Percentiles rank a stretch among this genome's conserved stretches.
These are phyloP conservation scores for Paragyromitra xinjiangensis DNA, from an alignment of 495 filamentous ascomycete species.

Conservation along the genomic window DNA sequence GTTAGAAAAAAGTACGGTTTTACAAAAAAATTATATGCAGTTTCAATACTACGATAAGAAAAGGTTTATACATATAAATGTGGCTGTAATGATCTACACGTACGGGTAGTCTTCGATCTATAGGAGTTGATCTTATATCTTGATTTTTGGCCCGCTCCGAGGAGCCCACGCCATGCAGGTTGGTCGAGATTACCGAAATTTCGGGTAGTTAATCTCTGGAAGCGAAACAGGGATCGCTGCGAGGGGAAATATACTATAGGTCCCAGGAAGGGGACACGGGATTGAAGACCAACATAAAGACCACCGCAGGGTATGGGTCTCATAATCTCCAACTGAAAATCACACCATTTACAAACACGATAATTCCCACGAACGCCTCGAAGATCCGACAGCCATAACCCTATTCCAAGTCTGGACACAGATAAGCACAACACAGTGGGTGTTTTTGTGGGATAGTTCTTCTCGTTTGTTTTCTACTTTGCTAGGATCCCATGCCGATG, in stretches of 20 bases:
- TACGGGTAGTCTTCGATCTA: not conserved
- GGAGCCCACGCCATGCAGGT: not conserved
- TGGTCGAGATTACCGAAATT: not conserved
- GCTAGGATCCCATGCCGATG: no score
- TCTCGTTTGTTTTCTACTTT: no score
- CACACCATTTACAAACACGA: no score
- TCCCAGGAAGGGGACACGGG: not conserved
- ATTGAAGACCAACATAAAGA: not conserved
- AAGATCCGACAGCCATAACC: no score
- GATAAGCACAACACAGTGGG: no score
- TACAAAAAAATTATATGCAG: not conserved
- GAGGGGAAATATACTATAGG: no score
- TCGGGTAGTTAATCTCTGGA: not conserved
- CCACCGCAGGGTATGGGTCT: not conserved
- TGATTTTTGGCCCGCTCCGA: not conserved
- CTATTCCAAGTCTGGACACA: no score
- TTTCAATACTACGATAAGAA: not conserved
- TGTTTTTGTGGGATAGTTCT: no score
- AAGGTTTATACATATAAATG: not conserved
- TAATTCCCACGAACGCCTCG: no score
- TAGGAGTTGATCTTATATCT: not conserved
- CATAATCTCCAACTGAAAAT: no score
- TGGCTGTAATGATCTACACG: not conserved
- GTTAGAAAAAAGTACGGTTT: not conserved
- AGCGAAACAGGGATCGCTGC: no score